Base-by-base conservation (phyloP, 1,284 basidiomycete genomes). In the Omphalotus olearius region DNA sequence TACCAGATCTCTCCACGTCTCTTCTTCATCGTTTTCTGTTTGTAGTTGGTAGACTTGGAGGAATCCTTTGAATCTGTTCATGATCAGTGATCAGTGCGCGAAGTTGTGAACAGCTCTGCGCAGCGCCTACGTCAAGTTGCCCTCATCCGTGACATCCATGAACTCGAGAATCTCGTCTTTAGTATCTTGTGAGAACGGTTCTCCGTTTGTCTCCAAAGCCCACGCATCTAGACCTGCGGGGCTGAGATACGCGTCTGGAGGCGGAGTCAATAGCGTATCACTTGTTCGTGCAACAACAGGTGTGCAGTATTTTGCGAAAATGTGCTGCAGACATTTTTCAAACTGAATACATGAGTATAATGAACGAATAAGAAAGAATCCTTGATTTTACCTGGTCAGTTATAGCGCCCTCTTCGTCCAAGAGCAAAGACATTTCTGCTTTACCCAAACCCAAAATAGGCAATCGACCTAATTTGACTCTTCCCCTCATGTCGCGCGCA, bases 1-100 rank as follows among this genome's bases (percentile, higher is more conserved):
- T 60, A 88, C 85, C 57, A 90, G 68, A 70, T 90, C 88, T 64
- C 76, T 73, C 87, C 86, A 90, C 7, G 88, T 90, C 67, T 91
- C 88, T 63, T 85, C 85, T 61, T 88, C 85, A 56, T 90, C 88
- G 57, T 82, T 88, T 60, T 88, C 84, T 1, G 87, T 89, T 64
- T 91, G 88, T 25, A 90, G 66, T 60, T 88, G 85, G 62, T 90
- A 90, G 45, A 90, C 79, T 62, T 89, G 86, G 61, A 89, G 61
- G 62, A 91, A 90, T 2, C 88, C 88, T 62, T 84, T 82, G 62
- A 88, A 82, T 18, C 86, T 88, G 53, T 37, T 58, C 40, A 51
- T 23, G 9, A 16, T 37, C 33, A 50, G n/a, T 28, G 9, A 11
- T 7, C 20, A n/a, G n/a, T n/a, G n/a, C n/a, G n/a, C n/a, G n/a